Percentiles rank a stretch among this genome's conserved stretches.
These are phyloP conservation scores for Dillenia turbinata DNA, from an alignment of 164 flowering plant genomes.

Conservation along the genomic window DNA sequence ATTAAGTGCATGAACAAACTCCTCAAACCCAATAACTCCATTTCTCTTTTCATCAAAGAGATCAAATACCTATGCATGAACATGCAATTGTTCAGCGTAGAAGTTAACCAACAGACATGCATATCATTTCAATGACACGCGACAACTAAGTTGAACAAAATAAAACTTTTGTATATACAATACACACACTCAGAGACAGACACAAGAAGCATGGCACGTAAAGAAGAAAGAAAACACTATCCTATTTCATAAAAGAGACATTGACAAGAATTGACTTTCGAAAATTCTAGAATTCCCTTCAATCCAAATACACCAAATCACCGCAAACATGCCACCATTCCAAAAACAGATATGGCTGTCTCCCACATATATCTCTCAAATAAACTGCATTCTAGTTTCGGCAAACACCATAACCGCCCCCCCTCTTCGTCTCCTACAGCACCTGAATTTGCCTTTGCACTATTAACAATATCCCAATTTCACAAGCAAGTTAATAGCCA, in stretches of 20 bases:
- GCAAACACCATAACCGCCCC: too few species aligned
- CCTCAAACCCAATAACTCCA: slow-evolving; percentile 87
- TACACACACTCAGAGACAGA: neutral
- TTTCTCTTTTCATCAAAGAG: slow-evolving; percentile 82
- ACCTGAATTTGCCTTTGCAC: too few species aligned
- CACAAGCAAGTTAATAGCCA: too few species aligned
- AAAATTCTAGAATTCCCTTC: too few species aligned
- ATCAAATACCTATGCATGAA: slow-evolving; percentile 57
- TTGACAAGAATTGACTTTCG: neutral
- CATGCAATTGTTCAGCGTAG: neutral
- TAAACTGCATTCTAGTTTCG: too few species aligned
- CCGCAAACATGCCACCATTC: too few species aligned
- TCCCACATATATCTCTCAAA: too few species aligned
- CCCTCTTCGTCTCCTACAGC: too few species aligned
- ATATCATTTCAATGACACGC: neutral
- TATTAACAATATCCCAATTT: too few species aligned
- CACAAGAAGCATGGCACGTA: neutral
- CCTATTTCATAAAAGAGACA: neutral
- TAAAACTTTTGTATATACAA: neutral
- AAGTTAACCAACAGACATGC: neutral
- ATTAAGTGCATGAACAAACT: slow-evolving; percentile 71
- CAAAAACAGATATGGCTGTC: too few species aligned
- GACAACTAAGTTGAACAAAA: neutral
- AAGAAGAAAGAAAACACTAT: neutral
- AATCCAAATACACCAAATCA: too few species aligned